Base-by-base conservation (phyloP, 148 eudicot genomes). In the Dianthus caryophyllus region DNA sequence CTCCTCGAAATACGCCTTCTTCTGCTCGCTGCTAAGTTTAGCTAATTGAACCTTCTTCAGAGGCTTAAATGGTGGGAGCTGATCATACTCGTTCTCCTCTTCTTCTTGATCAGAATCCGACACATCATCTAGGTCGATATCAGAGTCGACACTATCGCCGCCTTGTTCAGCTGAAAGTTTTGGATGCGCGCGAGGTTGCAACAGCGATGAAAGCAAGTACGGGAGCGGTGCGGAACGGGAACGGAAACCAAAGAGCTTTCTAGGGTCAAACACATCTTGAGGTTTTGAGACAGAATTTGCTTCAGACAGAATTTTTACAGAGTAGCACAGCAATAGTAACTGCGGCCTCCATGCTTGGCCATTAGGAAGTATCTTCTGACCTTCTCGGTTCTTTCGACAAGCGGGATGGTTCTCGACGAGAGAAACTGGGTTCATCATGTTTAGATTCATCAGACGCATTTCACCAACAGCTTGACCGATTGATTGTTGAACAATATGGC, bases 51-150 rank as follows among this genome's bases (percentile, higher is more conserved):
- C 52, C 79, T 81, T 90, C 75, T 75, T 85, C 52, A 94, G 83
- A 75, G 99, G 99, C 76, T 84, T 88, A 68, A 94, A 94, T 54
- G 99, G 97, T 36, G 99, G 99, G 17, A 94, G 96, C 82, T 94
- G 89, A 47, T 94, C 97, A 64, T 90, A 94, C 79, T 94, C 99
- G 55, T 89, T 94, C 73, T 83, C 96, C 59, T 84, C 92, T 24
- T 83, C 96, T 66, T 93, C 96, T 14, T 78, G 77, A 56, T 94
- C 97, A 56, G 85, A 70, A 75, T 90, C 99, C 0, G 96, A 85
- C n/a, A 86, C 76, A 64, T 90, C 93, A 1, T 78, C 96, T 74
- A 88, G 53, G 68, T 94, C 97, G 58, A 88, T 69, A 76, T 94
- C 97, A 27, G 97, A 94, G 79, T 90, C 99, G 21, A 68, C 90